Base-by-base conservation (phyloP, 2,329 filamentous ascomycete genomes). In the Fusarium siculi region DNA sequence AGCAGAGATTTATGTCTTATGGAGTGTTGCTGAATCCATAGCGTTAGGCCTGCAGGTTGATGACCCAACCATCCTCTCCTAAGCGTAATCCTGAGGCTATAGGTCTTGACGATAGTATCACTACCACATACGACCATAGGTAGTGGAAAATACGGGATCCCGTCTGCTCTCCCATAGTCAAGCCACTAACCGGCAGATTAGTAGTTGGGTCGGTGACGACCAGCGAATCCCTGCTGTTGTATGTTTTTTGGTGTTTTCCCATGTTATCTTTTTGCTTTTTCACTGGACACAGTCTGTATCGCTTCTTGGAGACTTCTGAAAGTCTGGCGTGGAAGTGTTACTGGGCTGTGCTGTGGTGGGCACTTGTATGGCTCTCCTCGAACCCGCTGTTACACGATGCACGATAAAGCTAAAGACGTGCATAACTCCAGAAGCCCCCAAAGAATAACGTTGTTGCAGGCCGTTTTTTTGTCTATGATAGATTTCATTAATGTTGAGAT, bases 151-250 rank as follows among this genome's bases (percentile, higher is more conserved):
- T 63, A 63, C 58, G 60, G 63, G 60, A 66, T 66, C 63, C 63
- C 60, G 62, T 65, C 62, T 25, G 63, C 63, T 66, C 59, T 66
- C 62, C 59, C 59, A 65, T 65, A 65, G 62, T 65, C 46, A 65
- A 65, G 62, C 62, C 62, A 63, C 62, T 65, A 65, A 63, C 62
- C 58, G 62, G 58, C 46, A 34, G 62, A 65, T 65, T 46, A 65
- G 62, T 65, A 65, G 62, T 65, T 65, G 58, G 62, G 62, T 65
- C 62, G 58, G 62, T 65, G 62, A 65, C 58, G 62, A 65, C 62
- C 46, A 65, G 62, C 62, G 62, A 65, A 65, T 65, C 62, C 62
- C 47, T 40, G 63, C 60, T 66, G 49, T 66, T 66, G 63, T 66
- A 66, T 65, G 60, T 66, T 57, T 62, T 47, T 64, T 63, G 4